Evolutionary conservation across 306 rosid species (phyloP).

Genomic region (Lathyrus aphaca): DNA sequence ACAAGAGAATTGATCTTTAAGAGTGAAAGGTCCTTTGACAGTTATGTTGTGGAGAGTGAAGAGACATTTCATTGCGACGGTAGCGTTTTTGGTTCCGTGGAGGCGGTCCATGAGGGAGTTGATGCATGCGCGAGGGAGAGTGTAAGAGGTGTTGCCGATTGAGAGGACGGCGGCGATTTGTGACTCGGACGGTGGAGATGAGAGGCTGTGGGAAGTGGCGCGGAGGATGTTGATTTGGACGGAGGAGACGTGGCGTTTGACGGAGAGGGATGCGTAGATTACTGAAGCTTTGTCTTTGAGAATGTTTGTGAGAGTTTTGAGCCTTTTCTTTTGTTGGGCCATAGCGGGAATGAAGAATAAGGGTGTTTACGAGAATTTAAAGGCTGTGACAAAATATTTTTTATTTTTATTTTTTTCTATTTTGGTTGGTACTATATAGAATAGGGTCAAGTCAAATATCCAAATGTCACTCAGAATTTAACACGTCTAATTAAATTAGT

Average conservation of each 20-base stretch:
- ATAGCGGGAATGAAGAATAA: slow-evolving; percentile 34
- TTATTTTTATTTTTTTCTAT: neutral
- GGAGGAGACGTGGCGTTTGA: slow-evolving; percentile 54
- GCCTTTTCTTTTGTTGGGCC: slow-evolving; percentile 45
- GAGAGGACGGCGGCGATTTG: slow-evolving; percentile 56
- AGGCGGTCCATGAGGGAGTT: slow-evolving; percentile 74
- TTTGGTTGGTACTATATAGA: neutral
- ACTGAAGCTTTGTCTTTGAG: slow-evolving; percentile 78
- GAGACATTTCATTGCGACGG: slow-evolving; percentile 84
- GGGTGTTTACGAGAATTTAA: neutral
- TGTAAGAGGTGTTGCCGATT: slow-evolving; percentile 39
- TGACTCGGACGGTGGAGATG: slow-evolving; percentile 55
- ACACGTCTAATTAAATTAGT: neutral
- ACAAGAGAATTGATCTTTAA: slow-evolving; percentile 55
- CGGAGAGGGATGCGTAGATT: slow-evolving; percentile 56
- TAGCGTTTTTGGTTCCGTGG: slow-evolving; percentile 58
- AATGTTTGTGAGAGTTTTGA: slow-evolving; percentile 42
- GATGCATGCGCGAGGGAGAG: slow-evolving; percentile 55
- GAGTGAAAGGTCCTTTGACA: slow-evolving; percentile 52
- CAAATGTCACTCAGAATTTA: neutral
- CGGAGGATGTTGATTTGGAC: slow-evolving; percentile 59
- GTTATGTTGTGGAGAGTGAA: slow-evolving; percentile 62
- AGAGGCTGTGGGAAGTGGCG: slow-evolving; percentile 71
- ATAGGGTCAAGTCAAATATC: neutral
- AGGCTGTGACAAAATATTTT: neutral